A percentile compares a stretch with the other conserved stretches of the same genome.
phyloP scores from a whole-genome alignment of 129 eudicot genomes.

The Sambucus nigra region DNA sequence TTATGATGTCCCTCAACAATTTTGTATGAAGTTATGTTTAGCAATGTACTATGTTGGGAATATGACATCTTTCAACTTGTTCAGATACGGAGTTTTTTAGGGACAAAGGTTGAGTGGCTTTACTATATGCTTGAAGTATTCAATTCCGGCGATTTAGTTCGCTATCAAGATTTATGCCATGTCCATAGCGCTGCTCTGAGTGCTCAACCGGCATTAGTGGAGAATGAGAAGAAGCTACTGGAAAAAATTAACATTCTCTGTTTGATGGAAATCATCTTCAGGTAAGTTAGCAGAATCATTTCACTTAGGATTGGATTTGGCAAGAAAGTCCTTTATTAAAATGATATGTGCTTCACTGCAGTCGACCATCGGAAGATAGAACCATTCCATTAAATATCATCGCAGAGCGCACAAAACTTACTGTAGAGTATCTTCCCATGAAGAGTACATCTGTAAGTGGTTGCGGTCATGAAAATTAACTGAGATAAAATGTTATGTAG shows the following conservation, averaged over 20 bases:
- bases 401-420: constrained; percentile 74
- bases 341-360: constrained; percentile 27
- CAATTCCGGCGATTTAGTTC: constrained; percentile 74
- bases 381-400: constrained; percentile 73
- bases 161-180: constrained; percentile 70
- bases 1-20: too few species aligned
- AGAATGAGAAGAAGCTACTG: constrained; percentile 73
- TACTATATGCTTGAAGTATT: constrained; percentile 81
- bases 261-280: constrained; percentile 93
- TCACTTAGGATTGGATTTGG: background rate
- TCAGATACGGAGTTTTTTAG: constrained; percentile 72
- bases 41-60: too few species aligned
- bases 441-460: constrained; percentile 86
- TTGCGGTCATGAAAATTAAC: too few species aligned
- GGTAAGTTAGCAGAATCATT: constrained; percentile 23
- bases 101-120: constrained; percentile 86
- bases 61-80: constrained; percentile 7
- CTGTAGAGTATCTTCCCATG: constrained; percentile 81
- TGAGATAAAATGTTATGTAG: too few species aligned
- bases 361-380: constrained; percentile 88
- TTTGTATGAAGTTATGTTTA: too few species aligned
- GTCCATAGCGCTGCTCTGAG: constrained; percentile 64
- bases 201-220: constrained; percentile 77
- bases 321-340: background rate
- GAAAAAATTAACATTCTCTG: constrained; percentile 91